Conservation (phyloP, 1,139 yeast species). For the Magnusiomyces paraingens region DNA sequence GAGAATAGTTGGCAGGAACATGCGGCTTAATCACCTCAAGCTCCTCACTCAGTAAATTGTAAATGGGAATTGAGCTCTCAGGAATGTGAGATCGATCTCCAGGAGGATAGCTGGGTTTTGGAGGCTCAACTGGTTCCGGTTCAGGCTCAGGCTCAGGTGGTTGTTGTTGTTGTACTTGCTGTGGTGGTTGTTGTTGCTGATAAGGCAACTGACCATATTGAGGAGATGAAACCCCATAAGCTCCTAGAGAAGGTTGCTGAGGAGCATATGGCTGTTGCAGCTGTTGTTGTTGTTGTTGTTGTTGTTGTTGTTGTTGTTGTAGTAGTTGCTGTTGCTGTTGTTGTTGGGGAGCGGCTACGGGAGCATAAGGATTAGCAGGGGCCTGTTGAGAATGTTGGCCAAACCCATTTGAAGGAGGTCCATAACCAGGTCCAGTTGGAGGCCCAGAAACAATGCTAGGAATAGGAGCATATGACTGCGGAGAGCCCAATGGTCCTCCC, state of each 20-base stretch:
- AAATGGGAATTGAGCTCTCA: constrained; percentile 51
- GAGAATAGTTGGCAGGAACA: constrained; percentile 67
- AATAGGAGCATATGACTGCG: constrained; percentile 13
- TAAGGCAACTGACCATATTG: constrained; percentile 13
- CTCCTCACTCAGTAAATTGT: constrained; percentile 46
- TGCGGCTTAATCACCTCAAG: constrained; percentile 55
- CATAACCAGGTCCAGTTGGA: constrained; percentile 11
- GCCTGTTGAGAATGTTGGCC: constrained; percentile 23
- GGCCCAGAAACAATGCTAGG: constrained; percentile 12
- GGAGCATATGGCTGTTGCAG: constrained; percentile 11
- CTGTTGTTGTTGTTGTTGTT: constrained; percentile 18
- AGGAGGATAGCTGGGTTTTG: constrained; percentile 45
- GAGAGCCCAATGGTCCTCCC: too few species aligned
- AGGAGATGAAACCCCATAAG: too few species aligned
- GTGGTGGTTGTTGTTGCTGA: constrained; percentile 13
- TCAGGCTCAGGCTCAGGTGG: constrained; percentile 24
- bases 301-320: constrained; percentile 11
- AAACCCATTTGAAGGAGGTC: constrained; percentile 26
- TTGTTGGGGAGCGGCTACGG: constrained; percentile 13
- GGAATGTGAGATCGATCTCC: constrained; percentile 74
- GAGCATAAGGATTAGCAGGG: constrained; percentile 9
- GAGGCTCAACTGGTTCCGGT: constrained; percentile 28
- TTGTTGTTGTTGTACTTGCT: constrained; percentile 19
- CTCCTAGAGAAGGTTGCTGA: constrained; percentile 14
- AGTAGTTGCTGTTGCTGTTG: constrained; percentile 11